Evolutionary conservation across 1,139 yeast species (phyloP), one percentile per base, ranked within the genome.

Genomic region (Geotrichum cucujoidarum): DNA sequence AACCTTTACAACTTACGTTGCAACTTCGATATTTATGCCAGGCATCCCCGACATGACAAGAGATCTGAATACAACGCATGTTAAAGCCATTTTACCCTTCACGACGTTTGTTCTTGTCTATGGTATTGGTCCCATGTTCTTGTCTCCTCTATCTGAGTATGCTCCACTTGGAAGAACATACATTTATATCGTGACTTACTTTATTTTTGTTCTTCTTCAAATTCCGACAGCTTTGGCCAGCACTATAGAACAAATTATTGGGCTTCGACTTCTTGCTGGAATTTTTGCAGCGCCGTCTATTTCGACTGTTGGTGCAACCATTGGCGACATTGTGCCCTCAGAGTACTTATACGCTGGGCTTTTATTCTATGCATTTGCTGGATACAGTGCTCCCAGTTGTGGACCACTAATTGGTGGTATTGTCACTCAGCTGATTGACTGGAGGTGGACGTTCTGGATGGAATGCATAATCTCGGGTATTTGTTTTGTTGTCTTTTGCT

Each of bases 201-300:
- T 80, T 16, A 52, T 76, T 18, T 80, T 81, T 33, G 72, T 74
- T 63, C 65, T 82, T 14, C 71, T 83, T 57, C 79, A 80, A 51
- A 74, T 82, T 66, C 68, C 68, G 6, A 57, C 65, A 5, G 69
- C 70, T 1, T 68, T 81, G 45, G 68, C 80, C 1, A 65, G 72
- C 25, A 79, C 80, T 55, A 72, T 81, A 33, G 64, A 65, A 3
- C 60, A 64, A 1, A 57, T 70, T 24, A 69, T 86, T 43, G 83
- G 87, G 1, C 68, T 86, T 45, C 73, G 97, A 57, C 84, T 88
- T 62, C 77, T 89, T 57, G 76, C 88, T 35, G 97, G 96, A 2
- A 72, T 83, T 29, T 73, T 84, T n/a, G n/a, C n/a, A n/a, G n/a
- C n/a, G n/a, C n/a, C n/a, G n/a, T n/a, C n/a, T n/a, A n/a, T n/a